A percentile compares a stretch with the other conserved stretches of the same genome.
Conservation (phyloP, 257 asterid species). For the Mitragyna speciosa region DNA sequence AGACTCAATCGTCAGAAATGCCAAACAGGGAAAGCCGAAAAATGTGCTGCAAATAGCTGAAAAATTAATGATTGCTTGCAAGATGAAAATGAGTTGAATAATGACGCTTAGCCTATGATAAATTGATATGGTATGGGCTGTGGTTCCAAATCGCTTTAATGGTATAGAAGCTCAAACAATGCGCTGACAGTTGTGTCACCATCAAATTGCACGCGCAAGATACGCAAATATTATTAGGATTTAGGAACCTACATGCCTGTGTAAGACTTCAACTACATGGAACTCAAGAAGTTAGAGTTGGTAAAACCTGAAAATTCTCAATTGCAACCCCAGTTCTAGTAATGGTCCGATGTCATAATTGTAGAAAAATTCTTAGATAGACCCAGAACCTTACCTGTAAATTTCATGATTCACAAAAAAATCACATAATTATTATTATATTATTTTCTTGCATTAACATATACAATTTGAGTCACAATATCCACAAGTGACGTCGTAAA, state of each 20-base stretch:
- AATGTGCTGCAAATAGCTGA: conserved; percentile 7
- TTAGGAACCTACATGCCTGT: too few relatives aligned
- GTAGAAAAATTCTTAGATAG: neutral
- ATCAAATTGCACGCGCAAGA: conserved; percentile 31
- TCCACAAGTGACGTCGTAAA: too few relatives aligned
- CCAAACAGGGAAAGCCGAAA: conserved; percentile 2
- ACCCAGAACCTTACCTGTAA: too few relatives aligned
- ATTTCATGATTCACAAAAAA: too few relatives aligned
- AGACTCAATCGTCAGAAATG: neutral
- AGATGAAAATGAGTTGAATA: neutral
- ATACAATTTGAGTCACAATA: too few relatives aligned
- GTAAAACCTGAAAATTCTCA: neutral
- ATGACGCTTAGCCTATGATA: neutral
- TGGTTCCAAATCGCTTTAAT: conserved; percentile 21
- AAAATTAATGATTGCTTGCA: neutral
- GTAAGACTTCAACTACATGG: too few relatives aligned
- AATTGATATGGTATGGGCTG: neutral
- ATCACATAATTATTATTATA: too few relatives aligned
- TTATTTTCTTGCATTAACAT: too few relatives aligned
- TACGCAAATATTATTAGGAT: neutral
- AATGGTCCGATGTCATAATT: neutral
- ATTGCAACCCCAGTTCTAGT: neutral
- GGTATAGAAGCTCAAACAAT: conserved; percentile 19
- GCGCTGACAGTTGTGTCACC: conserved; percentile 27
- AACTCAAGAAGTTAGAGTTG: neutral